phyloP scores from a whole-genome alignment of 2,329 filamentous ascomycete genomes.

The Pestalotiopsis sp. region DNA sequence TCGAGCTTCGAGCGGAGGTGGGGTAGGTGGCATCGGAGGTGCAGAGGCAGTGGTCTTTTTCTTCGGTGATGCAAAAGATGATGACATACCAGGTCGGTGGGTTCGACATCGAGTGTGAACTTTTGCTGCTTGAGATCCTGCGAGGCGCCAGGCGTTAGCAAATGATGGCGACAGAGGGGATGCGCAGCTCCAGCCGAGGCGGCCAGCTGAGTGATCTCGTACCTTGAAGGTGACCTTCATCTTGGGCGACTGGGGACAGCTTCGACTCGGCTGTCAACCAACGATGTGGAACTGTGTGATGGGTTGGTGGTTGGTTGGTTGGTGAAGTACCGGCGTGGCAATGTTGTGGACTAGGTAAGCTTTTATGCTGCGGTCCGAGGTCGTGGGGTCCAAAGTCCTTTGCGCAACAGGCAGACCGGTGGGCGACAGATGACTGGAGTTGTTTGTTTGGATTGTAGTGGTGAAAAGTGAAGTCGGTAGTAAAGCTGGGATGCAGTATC shows the following conservation, averaged over 20 bases:
- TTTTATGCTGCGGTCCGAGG: too few species aligned
- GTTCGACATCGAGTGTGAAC: conserved; percentile 94
- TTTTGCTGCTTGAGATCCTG: conserved; percentile 99
- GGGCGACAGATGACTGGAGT: too few species aligned
- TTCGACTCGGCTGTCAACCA: background rate
- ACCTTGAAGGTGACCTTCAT: conserved; percentile 74
- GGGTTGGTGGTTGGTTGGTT: background rate
- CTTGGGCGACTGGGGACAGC: conserved; percentile 31
- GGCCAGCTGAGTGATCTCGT: conserved; percentile 26
- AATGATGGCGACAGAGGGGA: conserved; percentile 2
- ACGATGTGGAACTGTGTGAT: background rate
- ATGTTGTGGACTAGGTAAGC: background rate
- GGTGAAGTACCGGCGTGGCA: background rate
- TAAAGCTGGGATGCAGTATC: background rate
- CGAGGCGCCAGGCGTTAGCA: conserved; percentile 19
- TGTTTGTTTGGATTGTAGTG: too few species aligned
- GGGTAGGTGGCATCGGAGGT: conserved; percentile 13
- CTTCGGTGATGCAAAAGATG: conserved; percentile 24
- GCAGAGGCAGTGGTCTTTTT: background rate
- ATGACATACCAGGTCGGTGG: conserved; percentile 80
- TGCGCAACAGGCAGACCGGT: background rate
- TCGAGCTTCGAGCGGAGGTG: background rate
- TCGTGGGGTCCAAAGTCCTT: background rate
- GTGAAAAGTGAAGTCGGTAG: background rate
- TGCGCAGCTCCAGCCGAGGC: background rate